Evolutionary conservation across 805 yeast species (phyloP).

Genomic region (Cyberlindnera maritima): DNA sequence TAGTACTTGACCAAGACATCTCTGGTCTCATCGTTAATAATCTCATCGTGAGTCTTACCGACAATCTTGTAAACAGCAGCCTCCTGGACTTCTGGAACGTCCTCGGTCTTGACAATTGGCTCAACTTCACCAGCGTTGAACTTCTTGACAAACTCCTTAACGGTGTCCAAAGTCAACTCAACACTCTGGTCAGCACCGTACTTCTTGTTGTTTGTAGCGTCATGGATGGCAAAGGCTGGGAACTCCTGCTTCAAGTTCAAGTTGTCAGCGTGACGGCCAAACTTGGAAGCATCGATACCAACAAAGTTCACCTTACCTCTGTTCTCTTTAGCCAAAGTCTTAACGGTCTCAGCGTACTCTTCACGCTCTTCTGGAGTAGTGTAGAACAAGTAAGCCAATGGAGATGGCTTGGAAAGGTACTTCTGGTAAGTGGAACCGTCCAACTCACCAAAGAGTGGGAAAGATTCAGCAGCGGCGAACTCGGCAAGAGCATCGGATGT

Average conservation of each 20-base stretch:
- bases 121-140: conserved; percentile 61
- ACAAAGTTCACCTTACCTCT: conserved; percentile 85
- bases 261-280: conserved; percentile 83
- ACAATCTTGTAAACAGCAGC: conserved; percentile 74
- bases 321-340: conserved; percentile 64
- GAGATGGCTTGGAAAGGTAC: conserved; percentile 70
- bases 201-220: conserved; percentile 63
- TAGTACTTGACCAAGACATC: conserved; percentile 87
- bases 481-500: conserved; percentile 24
- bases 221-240: conserved; percentile 91
- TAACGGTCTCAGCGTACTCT: conserved; percentile 48
- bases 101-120: conserved; percentile 82
- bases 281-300: conserved; percentile 77
- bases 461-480: conserved; percentile 51
- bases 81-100: conserved; percentile 80
- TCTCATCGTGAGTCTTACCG: conserved; percentile 74
- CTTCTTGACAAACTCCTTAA: conserved; percentile 60
- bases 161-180: conserved; percentile 48
- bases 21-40: conserved; percentile 54
- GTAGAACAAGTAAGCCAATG: conserved; percentile 88
- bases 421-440: conserved; percentile 72
- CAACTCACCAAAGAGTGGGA: conserved; percentile 87
- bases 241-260: conserved; percentile 80
- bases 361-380: conserved; percentile 63
- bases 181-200: conserved; percentile 68